A percentile compares a stretch with the other conserved stretches of the same genome.
Conservation (phyloP, 495 filamentous ascomycete species). For the Aspergillus nanangensis region DNA sequence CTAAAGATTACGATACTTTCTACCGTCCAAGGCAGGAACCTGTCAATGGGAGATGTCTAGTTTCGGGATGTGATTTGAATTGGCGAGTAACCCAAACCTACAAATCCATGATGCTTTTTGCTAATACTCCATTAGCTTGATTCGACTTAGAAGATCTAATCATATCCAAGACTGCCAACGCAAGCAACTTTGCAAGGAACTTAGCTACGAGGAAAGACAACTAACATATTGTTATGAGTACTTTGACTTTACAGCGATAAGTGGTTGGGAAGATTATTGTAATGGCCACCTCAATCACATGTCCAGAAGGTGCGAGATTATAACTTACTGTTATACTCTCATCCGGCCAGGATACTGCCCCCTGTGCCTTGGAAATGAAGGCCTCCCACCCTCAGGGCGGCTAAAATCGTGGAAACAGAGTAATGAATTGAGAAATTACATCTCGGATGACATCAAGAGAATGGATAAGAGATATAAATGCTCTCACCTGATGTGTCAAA, state of each 20-base stretch:
- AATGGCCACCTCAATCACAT: constrained; percentile 3
- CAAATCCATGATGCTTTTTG: neutral
- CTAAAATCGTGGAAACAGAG: constrained; percentile 3
- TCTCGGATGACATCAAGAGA: neutral
- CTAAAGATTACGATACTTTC: constrained; percentile 6
- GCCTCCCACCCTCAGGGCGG: neutral
- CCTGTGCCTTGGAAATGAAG: constrained; percentile 2
- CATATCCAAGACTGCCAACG: constrained; percentile 4
- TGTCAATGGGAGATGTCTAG: constrained; percentile 1
- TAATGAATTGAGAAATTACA: constrained; percentile 2
- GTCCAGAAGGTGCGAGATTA: constrained; percentile 6
- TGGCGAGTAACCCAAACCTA: neutral
- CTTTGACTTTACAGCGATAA: neutral
- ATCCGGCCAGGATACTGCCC: constrained; percentile 7
- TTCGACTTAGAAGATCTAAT: neutral
- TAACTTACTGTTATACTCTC: constrained; percentile 9
- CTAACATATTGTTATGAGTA: constrained; percentile 5
- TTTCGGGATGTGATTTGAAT: neutral
- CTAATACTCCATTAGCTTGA: constrained; percentile 3
- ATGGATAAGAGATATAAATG: neutral
- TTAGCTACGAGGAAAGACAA: neutral
- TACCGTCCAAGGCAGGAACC: constrained; percentile 5
- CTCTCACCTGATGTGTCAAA: constrained; percentile 1
- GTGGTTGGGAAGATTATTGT: constrained; percentile 3
- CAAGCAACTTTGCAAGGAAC: constrained; percentile 2